Percentiles rank a stretch among this genome's conserved stretches.
Conservation (phyloP, 2,329 filamentous ascomycete species). For the Botrytis hyacinthi region DNA sequence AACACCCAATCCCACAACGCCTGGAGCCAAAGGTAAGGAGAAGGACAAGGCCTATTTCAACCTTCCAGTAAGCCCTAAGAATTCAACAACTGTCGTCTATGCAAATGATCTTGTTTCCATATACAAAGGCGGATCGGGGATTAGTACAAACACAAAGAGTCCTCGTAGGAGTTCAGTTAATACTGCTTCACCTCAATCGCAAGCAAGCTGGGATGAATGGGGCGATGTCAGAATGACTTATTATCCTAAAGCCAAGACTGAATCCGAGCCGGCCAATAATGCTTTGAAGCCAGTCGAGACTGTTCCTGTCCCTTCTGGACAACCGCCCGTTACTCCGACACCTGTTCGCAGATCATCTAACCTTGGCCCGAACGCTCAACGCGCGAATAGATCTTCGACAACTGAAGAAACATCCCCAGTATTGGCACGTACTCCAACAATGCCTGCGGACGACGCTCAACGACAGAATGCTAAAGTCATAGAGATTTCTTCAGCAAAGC, state of each 20-base stretch:
- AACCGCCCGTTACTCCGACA: conserved; percentile 37
- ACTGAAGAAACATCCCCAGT: conserved; percentile 39
- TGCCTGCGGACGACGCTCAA: conserved; percentile 32
- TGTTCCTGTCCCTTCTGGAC: conserved; percentile 25
- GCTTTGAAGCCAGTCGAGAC: conserved; percentile 35
- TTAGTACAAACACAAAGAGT: conserved; percentile 37
- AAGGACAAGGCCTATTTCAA: conserved; percentile 65
- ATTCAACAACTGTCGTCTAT: conserved; percentile 56
- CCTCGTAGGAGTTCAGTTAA: conserved; percentile 34
- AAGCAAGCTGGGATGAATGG: conserved; percentile 70
- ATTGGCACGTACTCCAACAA: conserved; percentile 28
- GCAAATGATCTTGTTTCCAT: conserved; percentile 83
- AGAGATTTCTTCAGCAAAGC: conserved; percentile 53
- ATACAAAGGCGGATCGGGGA: conserved; percentile 54
- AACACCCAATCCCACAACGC: conserved; percentile 52
- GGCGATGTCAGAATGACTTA: conserved; percentile 78
- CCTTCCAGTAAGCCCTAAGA: conserved; percentile 42
- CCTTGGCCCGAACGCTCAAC: conserved; percentile 37
- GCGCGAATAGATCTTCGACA: conserved; percentile 36
- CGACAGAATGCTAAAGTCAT: conserved; percentile 35
- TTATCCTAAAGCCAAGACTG: conserved; percentile 51
- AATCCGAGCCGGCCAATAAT: conserved; percentile 33
- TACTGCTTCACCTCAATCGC: conserved; percentile 27
- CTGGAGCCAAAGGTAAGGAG: conserved; percentile 73
- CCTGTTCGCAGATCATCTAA: conserved; percentile 39